phyloP scores from a whole-genome alignment of 257 asterid species.

The Haberlea rhodopensis region DNA sequence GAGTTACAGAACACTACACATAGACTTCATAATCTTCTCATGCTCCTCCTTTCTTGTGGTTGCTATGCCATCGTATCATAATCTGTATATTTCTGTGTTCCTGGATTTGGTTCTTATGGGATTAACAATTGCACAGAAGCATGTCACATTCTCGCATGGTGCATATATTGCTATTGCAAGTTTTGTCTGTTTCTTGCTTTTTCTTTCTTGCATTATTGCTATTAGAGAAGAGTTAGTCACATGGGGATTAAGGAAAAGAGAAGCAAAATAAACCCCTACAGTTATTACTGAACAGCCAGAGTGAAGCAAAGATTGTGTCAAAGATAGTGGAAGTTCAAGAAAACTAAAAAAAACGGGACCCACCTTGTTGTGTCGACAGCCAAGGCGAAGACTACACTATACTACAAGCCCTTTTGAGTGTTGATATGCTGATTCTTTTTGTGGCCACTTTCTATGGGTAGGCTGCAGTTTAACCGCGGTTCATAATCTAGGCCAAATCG shows the following conservation, averaged over 20 bases:
- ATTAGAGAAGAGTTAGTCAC: constrained; percentile 32
- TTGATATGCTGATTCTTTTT: constrained; percentile 34
- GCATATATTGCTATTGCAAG: constrained; percentile 26
- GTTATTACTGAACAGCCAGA: constrained; percentile 18
- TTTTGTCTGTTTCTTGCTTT: constrained; percentile 34
- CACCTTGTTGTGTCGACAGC: constrained; percentile 23
- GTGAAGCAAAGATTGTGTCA: background rate
- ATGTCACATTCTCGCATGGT: constrained; percentile 28
- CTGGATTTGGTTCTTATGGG: constrained; percentile 30
- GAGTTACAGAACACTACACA: too few relatives aligned
- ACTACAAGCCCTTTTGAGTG: constrained; percentile 36
- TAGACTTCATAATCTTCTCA: too few relatives aligned
- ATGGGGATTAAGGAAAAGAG: constrained; percentile 24
- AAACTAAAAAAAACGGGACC: background rate
- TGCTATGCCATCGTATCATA: too few relatives aligned
- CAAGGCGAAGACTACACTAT: constrained; percentile 40
- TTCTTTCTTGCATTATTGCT: constrained; percentile 30
- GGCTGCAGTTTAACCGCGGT: constrained; percentile 40
- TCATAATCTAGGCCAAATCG: constrained; percentile 40
- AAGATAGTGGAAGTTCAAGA: constrained; percentile 14
- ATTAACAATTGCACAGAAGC: constrained; percentile 33
- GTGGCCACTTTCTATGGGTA: constrained; percentile 35
- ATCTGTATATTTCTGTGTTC: constrained; percentile 26
- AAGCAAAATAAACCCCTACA: background rate
- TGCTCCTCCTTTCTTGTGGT: too few relatives aligned